phyloP scores from a whole-genome alignment of 2,329 filamentous ascomycete genomes.

The Cladosporium cucumerinum region DNA sequence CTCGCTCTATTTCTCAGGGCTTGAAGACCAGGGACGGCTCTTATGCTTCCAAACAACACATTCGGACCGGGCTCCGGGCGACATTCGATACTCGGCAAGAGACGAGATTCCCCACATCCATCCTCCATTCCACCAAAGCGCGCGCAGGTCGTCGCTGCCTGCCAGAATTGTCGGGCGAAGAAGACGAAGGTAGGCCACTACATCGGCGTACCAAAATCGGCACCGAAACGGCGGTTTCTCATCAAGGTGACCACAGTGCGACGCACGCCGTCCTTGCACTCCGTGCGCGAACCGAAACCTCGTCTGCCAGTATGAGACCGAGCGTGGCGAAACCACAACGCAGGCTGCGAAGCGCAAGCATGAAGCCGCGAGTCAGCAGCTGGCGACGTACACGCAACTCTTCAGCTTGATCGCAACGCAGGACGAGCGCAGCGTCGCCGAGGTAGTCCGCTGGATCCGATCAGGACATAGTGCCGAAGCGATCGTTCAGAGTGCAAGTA shows the following conservation, averaged over 20 bases:
- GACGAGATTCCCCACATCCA: not conserved
- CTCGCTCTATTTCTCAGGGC: no score
- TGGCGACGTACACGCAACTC: not conserved
- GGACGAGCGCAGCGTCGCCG: not conserved
- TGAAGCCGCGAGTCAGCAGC: not conserved
- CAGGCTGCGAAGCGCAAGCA: conserved; percentile 18
- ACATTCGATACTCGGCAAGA: not conserved
- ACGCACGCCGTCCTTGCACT: conserved; percentile 1
- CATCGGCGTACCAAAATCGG: no score
- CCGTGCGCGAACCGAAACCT: not conserved
- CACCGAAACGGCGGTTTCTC: not conserved
- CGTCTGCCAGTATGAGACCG: conserved; percentile 11
- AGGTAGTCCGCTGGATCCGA: not conserved
- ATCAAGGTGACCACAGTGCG: not conserved
- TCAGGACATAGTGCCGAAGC: not conserved
- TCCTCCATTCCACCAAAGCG: not conserved
- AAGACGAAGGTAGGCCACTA: not conserved
- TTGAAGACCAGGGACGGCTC: no score
- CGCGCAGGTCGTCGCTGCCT: not conserved
- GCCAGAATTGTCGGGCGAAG: not conserved
- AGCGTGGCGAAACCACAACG: conserved; percentile 7
- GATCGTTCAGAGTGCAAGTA: not conserved
- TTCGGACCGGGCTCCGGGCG: not conserved
- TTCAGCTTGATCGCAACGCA: not conserved
- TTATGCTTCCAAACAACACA: not conserved